A percentile compares a stretch with the other conserved stretches of the same genome.
These are phyloP conservation scores for Suhomyces pyralidae DNA, from an alignment of 805 yeast genomes.

Conservation along the genomic window DNA sequence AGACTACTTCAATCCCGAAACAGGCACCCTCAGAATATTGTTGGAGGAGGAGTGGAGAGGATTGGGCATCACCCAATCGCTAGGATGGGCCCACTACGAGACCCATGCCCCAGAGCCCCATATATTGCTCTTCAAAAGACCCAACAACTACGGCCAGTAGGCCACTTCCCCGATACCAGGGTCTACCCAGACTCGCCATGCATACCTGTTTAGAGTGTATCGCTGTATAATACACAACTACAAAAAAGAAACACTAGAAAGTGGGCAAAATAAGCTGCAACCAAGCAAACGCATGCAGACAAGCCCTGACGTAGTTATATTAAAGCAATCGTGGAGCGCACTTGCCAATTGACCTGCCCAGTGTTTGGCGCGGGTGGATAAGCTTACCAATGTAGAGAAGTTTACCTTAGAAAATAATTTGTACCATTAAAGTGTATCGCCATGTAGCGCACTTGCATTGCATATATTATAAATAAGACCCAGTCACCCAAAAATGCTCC, in stretches of 20 bases:
- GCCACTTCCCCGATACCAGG: not conserved
- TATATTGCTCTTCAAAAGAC: constrained; percentile 75
- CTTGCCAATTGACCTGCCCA: too few species aligned
- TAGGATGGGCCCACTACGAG: constrained; percentile 98
- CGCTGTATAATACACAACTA: not conserved
- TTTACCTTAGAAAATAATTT: too few species aligned
- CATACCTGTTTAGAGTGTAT: not conserved
- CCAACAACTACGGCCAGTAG: constrained; percentile 51
- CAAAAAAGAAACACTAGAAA: not conserved
- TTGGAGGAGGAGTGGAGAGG: constrained; percentile 99
- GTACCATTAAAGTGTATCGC: too few species aligned
- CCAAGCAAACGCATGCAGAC: too few species aligned
- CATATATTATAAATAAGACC: too few species aligned
- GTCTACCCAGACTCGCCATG: not conserved
- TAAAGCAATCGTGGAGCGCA: too few species aligned
- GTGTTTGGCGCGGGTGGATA: too few species aligned
- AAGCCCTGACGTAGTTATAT: too few species aligned
- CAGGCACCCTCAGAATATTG: constrained; percentile 88
- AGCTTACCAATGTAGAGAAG: too few species aligned
- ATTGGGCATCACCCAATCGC: constrained; percentile 91
- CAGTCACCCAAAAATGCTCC: too few species aligned
- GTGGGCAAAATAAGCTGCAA: not conserved
- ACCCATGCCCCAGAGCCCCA: constrained; percentile 99
- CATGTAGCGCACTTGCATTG: too few species aligned
- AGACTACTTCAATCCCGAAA: constrained; percentile 89